Base-by-base conservation (phyloP, 257 asterid genomes). In the Nicotiana undulata region DNA sequence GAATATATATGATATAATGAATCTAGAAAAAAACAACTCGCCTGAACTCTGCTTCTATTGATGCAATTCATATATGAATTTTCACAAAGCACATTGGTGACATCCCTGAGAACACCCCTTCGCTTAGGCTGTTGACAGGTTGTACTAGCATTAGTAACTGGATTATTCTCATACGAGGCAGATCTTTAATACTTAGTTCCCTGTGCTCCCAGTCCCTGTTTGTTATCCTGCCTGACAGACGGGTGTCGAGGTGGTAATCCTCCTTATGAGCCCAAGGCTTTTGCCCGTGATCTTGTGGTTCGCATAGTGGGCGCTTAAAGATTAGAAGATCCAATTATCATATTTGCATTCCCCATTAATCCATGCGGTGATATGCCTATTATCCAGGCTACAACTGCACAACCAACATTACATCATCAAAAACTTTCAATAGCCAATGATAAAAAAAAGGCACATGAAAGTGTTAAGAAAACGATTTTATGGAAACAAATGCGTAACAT, bases 91-190 rank as follows among this genome's bases (percentile, higher is more conserved):
- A 89, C 81, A 82, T 95, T 93, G 65, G 97, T 92, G 77, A 95
- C 93, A 89, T 95, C 98, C 86, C 88, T 89, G 64, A 95, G 97
- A 81, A 89, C 94, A 49, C 92, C 93, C 85, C 95, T 89, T 86
- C 84, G 91, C 94, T 95, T 95, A 52, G 52, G 89, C 84, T 44
- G 93, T 80, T 76, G 86, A 75, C 83, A 80, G 64, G 86, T 83
- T 63, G 83, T 76, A 85, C 82, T 80, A 63, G 76, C 34, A 51
- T 22, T 24, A 74, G 31, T 77, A 32, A 84, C 81, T 37, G 87
- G 53, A 63, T 84, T 81, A 65, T 84, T 85, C 79, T 84, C 85
- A 76, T 87, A 94, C 32, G 90, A 63, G 75, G 90, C 95, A 72
- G 90, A 85, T 89, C 97, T 88, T 86, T 96, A 94, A 32, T 83